Evolutionary conservation across 1,284 basidiomycete genomes (phyloP).

Genomic region (Ustilago lituana): DNA sequence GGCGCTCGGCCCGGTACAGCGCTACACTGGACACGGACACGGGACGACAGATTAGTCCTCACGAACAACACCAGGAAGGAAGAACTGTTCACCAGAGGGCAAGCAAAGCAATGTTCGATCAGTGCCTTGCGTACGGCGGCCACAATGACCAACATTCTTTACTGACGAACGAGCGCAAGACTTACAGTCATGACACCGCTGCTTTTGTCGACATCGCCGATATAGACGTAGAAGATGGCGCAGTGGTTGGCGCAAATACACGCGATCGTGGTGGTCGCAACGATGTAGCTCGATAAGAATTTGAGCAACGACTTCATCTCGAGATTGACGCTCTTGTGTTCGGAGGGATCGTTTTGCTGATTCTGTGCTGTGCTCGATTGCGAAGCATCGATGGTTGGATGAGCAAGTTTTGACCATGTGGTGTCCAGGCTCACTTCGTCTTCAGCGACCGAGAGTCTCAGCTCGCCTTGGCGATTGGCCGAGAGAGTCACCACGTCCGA

Average conservation of each 20-base stretch:
- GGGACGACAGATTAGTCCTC: slow-evolving; percentile 27
- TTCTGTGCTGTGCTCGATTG: slow-evolving; percentile 32
- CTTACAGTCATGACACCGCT: slow-evolving; percentile 55
- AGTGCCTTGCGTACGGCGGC: not conserved
- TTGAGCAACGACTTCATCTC: slow-evolving; percentile 63
- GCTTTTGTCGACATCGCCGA: slow-evolving; percentile 58
- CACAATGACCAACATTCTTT: no score
- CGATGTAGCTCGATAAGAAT: slow-evolving; percentile 63
- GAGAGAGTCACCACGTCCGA: slow-evolving; percentile 55
- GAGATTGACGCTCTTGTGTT: slow-evolving; percentile 56
- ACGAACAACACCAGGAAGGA: slow-evolving; percentile 48
- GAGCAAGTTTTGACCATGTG: slow-evolving; percentile 61
- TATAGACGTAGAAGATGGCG: slow-evolving; percentile 67
- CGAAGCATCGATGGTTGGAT: slow-evolving; percentile 47
- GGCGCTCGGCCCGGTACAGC: no score
- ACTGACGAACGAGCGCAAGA: not conserved
- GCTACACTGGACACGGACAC: no score
- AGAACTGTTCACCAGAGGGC: slow-evolving; percentile 30
- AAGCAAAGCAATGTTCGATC: slow-evolving; percentile 1
- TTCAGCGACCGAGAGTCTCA: slow-evolving; percentile 45
- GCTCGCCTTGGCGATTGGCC: slow-evolving; percentile 56
- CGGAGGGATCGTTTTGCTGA: slow-evolving; percentile 25
- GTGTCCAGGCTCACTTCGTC: slow-evolving; percentile 60
- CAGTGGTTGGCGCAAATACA: slow-evolving; percentile 65
- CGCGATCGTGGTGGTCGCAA: slow-evolving; percentile 62